Evolutionary conservation across 805 yeast species (phyloP).

Genomic region (Diddensiella transvaalensis): DNA sequence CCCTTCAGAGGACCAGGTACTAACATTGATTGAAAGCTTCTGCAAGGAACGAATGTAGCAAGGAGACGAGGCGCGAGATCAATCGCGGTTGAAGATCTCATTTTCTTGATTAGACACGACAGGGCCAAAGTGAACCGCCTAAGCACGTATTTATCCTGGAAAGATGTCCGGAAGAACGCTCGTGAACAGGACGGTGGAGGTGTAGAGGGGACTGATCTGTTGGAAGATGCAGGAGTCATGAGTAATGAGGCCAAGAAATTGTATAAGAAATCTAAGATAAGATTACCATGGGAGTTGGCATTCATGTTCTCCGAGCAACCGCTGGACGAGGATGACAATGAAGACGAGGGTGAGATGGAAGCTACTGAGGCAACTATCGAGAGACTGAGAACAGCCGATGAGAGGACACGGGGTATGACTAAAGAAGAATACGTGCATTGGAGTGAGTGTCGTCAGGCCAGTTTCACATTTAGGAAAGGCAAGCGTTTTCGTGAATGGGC

Average conservation of each 20-base stretch:
- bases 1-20: neutral
- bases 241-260: slow-evolving; percentile 44
- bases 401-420: slow-evolving; percentile 89
- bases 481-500: slow-evolving; percentile 97
- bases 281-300: slow-evolving; percentile 93
- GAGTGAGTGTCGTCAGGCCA: slow-evolving; percentile 98
- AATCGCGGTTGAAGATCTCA: slow-evolving; percentile 88
- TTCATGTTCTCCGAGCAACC: slow-evolving; percentile 93
- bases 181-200: slow-evolving; percentile 64
- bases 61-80: slow-evolving; percentile 75
- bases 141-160: slow-evolving; percentile 92
- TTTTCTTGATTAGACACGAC: slow-evolving; percentile 87
- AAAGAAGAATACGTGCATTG: slow-evolving; percentile 97
- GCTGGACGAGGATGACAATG: slow-evolving; percentile 58
- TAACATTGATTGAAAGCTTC: slow-evolving; percentile 32
- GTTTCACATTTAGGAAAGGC: slow-evolving; percentile 92
- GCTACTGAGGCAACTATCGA: slow-evolving; percentile 86
- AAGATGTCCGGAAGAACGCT: slow-evolving; percentile 85
- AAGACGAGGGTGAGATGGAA: slow-evolving; percentile 86
- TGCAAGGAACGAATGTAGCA: slow-evolving; percentile 77
- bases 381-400: slow-evolving; percentile 88
- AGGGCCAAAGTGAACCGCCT: slow-evolving; percentile 89
- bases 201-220: slow-evolving; percentile 50
- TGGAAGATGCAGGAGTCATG: slow-evolving; percentile 44
- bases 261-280: slow-evolving; percentile 66